These are phyloP conservation scores for Phlebiopsis gigantea DNA, from an alignment of 768 basidiomycete genomes.

Conservation along the genomic window DNA sequence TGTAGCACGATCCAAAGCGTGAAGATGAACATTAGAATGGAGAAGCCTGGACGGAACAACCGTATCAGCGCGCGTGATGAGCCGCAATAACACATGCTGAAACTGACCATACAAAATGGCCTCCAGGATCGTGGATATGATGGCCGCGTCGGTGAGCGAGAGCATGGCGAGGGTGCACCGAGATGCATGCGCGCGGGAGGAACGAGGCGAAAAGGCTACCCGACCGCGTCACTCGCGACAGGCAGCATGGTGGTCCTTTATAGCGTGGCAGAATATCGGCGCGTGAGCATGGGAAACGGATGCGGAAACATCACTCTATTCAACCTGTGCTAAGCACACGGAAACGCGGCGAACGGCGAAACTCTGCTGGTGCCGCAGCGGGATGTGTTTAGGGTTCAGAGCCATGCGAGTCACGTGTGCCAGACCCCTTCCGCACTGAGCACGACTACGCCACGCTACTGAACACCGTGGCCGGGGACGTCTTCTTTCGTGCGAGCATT, in stretches of 20 bases:
- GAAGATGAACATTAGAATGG: constrained; percentile 21
- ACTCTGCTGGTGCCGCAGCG: neutral
- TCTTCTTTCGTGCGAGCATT: neutral
- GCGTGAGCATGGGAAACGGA: constrained; percentile 1
- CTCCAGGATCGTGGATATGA: constrained; percentile 19
- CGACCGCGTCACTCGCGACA: neutral
- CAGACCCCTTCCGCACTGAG: neutral
- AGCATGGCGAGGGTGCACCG: constrained; percentile 1
- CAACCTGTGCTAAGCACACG: neutral
- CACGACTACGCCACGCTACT: neutral
- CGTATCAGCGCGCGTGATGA: neutral
- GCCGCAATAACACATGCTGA: neutral
- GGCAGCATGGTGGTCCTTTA: neutral
- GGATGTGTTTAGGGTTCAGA: neutral
- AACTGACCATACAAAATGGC: constrained; percentile 19
- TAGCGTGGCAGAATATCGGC: neutral
- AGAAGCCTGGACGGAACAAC: constrained; percentile 12
- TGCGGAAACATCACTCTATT: neutral
- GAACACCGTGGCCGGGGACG: neutral
- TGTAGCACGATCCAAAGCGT: constrained; percentile 21
- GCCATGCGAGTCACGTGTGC: neutral
- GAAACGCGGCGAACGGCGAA: neutral
- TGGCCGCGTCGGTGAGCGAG: constrained; percentile 12
- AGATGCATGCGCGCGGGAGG: constrained; percentile 1
- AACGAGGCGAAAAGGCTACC: neutral